phyloP scores from a whole-genome alignment of 768 basidiomycete genomes.

The Lactarius vividus region DNA sequence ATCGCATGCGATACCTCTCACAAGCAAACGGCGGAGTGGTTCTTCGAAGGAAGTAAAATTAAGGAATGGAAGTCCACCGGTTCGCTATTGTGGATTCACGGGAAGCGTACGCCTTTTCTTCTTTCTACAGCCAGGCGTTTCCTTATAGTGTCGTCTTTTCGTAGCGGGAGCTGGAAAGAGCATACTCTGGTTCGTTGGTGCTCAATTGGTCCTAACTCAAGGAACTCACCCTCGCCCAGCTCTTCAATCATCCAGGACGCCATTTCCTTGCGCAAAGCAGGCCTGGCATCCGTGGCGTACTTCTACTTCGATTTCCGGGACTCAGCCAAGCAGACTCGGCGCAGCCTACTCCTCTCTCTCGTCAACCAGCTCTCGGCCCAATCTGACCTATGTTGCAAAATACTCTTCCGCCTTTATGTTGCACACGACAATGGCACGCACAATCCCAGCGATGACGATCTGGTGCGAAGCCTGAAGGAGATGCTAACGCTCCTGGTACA shows the following conservation, averaged over 20 bases:
- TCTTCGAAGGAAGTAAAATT: neutral
- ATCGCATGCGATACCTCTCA: neutral
- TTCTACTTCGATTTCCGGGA: slow-evolving; percentile 1
- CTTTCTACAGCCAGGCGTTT: no score
- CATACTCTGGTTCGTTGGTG: no score
- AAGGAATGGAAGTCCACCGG: no score
- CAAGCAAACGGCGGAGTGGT: neutral
- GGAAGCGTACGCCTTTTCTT: no score
- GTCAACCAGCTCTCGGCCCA: neutral
- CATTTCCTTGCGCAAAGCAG: neutral
- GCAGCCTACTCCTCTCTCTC: neutral
- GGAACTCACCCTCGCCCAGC: no score
- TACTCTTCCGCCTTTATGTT: neutral
- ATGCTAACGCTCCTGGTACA: neutral
- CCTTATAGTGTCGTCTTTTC: no score
- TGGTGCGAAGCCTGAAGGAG: neutral
- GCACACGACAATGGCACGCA: neutral
- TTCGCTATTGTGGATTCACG: no score
- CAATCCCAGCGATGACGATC: neutral
- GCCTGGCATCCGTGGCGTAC: neutral
- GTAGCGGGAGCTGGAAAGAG: no score
- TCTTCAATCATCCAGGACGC: neutral
- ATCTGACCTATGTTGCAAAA: neutral
- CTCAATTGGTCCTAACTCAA: no score
- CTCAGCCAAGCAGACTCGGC: neutral